A percentile compares a stretch with the other conserved stretches of the same genome.
Conservation (phyloP, 768 basidiomycete species). For the Fomitopsis pulvina region DNA sequence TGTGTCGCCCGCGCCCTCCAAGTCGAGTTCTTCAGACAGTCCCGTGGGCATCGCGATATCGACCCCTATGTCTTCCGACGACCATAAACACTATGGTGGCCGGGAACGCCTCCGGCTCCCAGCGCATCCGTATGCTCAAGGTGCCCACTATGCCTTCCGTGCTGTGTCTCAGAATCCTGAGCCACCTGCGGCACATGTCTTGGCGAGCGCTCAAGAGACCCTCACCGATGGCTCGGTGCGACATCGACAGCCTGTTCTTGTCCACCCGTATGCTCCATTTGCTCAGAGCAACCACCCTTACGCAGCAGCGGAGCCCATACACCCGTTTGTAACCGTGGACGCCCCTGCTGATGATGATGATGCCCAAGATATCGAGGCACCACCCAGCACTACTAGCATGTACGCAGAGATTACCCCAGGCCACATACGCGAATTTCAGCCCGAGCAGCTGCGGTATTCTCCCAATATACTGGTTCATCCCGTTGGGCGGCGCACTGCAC, state of each 20-base stretch:
- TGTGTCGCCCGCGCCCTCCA: constrained; percentile 26
- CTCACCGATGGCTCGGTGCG: constrained; percentile 9
- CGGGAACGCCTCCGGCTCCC: constrained; percentile 20
- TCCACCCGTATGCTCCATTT: constrained; percentile 21
- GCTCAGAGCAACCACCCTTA: constrained; percentile 18
- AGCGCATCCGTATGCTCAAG: constrained; percentile 32
- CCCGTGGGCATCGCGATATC: constrained; percentile 40
- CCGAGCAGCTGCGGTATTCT: constrained; percentile 26
- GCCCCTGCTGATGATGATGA: neutral
- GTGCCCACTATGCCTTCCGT: constrained; percentile 11
- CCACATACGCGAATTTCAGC: constrained; percentile 22
- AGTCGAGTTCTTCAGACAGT: constrained; percentile 19
- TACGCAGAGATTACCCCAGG: constrained; percentile 24
- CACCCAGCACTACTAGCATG: constrained; percentile 9
- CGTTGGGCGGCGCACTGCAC: neutral
- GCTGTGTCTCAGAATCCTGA: neutral
- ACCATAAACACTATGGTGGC: constrained; percentile 5
- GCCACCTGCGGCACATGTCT: neutral
- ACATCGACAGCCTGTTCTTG: constrained; percentile 19
- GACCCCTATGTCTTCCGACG: constrained; percentile 25
- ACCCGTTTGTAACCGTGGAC: neutral
- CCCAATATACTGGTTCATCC: constrained; percentile 14
- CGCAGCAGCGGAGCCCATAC: constrained; percentile 3
- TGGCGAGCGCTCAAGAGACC: neutral
- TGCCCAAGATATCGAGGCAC: constrained; percentile 4